Conservation (phyloP, 495 filamentous ascomycete genomes). For the Tetracladium setigerum region DNA sequence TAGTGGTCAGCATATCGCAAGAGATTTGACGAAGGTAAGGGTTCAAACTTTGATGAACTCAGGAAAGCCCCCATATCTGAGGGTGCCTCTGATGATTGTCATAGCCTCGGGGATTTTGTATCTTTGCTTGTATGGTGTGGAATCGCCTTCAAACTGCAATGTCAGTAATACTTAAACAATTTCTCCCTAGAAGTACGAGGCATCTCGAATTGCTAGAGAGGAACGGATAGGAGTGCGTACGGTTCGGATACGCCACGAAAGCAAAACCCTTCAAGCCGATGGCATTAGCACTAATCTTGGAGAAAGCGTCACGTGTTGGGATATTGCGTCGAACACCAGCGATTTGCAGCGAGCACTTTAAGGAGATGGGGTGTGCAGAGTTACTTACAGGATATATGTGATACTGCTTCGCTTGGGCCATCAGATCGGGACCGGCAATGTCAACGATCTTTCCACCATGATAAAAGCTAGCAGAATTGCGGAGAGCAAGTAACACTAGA, state of each 20-base stretch:
- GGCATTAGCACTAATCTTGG: not conserved
- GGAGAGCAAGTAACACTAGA: too few species aligned
- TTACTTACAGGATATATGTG: conserved; percentile 70
- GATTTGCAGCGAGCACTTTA: not conserved
- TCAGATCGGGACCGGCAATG: conserved; percentile 58
- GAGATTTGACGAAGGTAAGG: too few species aligned
- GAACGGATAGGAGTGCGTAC: too few species aligned
- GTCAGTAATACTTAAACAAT: too few species aligned
- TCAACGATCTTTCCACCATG: conserved; percentile 68
- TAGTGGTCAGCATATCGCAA: too few species aligned
- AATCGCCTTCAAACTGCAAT: too few species aligned
- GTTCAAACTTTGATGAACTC: conserved; percentile 79
- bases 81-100: conserved; percentile 65
- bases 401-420: conserved; percentile 86
- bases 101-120: conserved; percentile 86
- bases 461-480: too few species aligned
- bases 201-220: too few species aligned
- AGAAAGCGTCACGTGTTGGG: not conserved
- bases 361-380: too few species aligned
- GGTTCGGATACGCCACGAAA: conserved; percentile 92
- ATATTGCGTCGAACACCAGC: conserved; percentile 4
- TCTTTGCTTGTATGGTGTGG: conserved; percentile 72
- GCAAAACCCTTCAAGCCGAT: too few species aligned
- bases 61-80: conserved; percentile 81
- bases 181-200: too few species aligned